Evolutionary conservation across 2,329 filamentous ascomycete species (phyloP).

Genomic region (Paracamarosporium sp.): DNA sequence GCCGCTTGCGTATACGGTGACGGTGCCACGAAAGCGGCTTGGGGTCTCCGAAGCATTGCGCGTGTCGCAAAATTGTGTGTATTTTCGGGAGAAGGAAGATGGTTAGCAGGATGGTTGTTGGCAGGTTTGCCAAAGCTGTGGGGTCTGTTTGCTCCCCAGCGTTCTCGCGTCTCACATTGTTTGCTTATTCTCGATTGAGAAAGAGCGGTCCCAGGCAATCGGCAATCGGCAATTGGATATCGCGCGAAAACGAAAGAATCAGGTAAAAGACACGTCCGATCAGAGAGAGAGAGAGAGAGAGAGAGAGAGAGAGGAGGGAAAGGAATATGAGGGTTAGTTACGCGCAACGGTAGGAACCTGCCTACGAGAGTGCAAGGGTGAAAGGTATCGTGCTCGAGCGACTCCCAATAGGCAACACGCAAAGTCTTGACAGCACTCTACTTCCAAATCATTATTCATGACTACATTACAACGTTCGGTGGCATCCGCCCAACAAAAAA

Average conservation of each 20-base stretch:
- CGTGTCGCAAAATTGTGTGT: background rate
- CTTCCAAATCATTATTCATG: too few species aligned
- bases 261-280: too few species aligned
- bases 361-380: too few species aligned
- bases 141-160: background rate
- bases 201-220: background rate
- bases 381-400: too few species aligned
- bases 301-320: background rate
- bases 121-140: too few species aligned
- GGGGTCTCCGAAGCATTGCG: background rate
- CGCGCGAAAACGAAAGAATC: background rate
- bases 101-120: background rate
- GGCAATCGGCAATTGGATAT: background rate
- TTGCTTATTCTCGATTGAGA: background rate
- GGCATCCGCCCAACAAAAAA: too few species aligned
- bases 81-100: constrained; percentile 18
- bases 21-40: constrained; percentile 17
- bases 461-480: too few species aligned
- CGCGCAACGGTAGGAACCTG: background rate
- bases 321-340: too few species aligned
- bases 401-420: too few species aligned
- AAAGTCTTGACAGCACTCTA: too few species aligned
- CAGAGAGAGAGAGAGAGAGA: too few species aligned
- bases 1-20: constrained; percentile 22
- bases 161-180: background rate